phyloP scores from a whole-genome alignment of 2,329 filamentous ascomycete species.

The Canariomyces notabilis region DNA sequence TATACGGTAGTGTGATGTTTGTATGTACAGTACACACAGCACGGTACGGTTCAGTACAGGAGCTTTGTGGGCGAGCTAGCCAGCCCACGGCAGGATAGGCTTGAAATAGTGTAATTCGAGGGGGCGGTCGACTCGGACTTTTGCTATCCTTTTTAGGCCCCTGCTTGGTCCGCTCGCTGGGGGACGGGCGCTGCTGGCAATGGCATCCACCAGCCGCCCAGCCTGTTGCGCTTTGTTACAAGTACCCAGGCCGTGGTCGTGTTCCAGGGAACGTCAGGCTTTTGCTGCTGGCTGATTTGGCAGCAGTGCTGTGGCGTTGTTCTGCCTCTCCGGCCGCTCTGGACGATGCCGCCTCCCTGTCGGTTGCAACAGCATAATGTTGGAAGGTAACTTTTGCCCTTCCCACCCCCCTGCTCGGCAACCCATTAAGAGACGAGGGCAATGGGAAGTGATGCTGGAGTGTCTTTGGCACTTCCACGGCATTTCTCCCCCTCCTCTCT shows the following conservation, averaged over 20 bases:
- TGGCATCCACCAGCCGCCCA: not conserved
- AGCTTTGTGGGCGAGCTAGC: not conserved
- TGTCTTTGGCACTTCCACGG: not conserved
- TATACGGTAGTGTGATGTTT: not conserved
- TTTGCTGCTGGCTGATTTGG: not conserved
- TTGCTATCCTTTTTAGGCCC: not conserved
- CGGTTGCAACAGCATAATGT: not conserved
- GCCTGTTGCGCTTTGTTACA: not conserved
- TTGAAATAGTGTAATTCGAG: not conserved
- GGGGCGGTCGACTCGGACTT: not conserved
- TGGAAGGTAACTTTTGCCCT: not conserved
- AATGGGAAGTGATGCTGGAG: not conserved
- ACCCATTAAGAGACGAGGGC: not conserved
- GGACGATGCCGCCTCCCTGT: not conserved
- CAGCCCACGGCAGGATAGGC: not conserved
- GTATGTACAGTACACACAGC: not conserved
- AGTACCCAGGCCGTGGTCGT: not conserved
- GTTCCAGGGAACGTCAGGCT: not conserved
- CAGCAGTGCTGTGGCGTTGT: not conserved
- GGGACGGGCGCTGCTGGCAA: not conserved
- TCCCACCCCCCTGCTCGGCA: not conserved
- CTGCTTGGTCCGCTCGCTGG: not conserved
- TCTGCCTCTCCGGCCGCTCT: not conserved
- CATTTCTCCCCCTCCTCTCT: constrained; percentile 4
- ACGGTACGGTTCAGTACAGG: not conserved